Evolutionary conservation across 257 asterid genomes (phyloP), one percentile per base, ranked within the genome.

Genomic region (Oldenlandia corymbosa): DNA sequence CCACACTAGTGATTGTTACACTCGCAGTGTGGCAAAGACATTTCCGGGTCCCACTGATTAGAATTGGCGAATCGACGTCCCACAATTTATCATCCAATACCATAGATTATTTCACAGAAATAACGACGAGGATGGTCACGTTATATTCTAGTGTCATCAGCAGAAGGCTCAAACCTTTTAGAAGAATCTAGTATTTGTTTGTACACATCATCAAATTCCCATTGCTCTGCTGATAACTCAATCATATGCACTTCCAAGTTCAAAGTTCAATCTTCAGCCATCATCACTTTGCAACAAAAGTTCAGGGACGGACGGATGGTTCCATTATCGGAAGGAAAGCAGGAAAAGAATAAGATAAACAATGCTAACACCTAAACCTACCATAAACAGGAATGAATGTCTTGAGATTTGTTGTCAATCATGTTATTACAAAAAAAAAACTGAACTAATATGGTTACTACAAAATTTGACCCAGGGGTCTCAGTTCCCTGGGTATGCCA

Each of bases 401-500:
- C 16, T 18, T 27, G 5, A 27, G 27, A 27, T 47, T 55, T 16
- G 5, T 55, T 14, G 59, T 17, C 58, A 24, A n/a, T n/a, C n/a
- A n/a, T 34, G 39, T 34, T 4, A 9, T 34, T 34, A 34, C 39
- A 34, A 34, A 4, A 28, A 28, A 21, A 65, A 36, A 65, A 56
- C 47, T 46, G 39, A 20, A 26, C n/a, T 7, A n/a, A 30, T 11
- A 3, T 14, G n/a, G 28, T 48, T 36, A 71, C 66, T 74, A 90
- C 87, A 90, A 78, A 66, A 87, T 75, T 72, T 82, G 85, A 61
- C 75, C 76, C 64, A 83, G 58, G 74, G 97, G 97, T 65, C 94
- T 85, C 60, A 87, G 71, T 80, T 90, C 97, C 77, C 60, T 79
- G 62, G 97, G 97, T 10, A 87, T 28, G 69, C 84, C 90, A 28